phyloP scores from a whole-genome alignment of 495 filamentous ascomycete species.

The Trichoderma parareesei region DNA sequence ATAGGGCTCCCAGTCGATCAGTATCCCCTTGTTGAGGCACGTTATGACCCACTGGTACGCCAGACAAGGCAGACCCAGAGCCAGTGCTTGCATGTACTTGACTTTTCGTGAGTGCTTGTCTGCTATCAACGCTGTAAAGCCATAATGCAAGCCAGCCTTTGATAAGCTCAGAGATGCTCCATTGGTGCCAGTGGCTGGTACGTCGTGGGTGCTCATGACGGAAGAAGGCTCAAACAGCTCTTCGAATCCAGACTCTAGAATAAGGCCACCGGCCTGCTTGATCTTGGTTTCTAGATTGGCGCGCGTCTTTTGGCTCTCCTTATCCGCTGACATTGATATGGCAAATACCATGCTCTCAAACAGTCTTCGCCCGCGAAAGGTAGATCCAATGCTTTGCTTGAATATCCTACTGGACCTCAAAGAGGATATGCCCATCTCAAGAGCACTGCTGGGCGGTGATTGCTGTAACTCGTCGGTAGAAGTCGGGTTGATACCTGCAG shows the following conservation, averaged over 20 bases:
- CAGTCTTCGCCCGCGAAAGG: conserved; percentile 26
- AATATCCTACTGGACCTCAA: conserved; percentile 13
- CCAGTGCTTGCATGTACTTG: conserved; percentile 94
- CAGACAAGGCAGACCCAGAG: conserved; percentile 80
- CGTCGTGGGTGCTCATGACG: conserved; percentile 15
- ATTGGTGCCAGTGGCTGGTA: conserved; percentile 24
- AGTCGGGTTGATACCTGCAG: neutral
- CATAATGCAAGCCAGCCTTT: conserved; percentile 19
- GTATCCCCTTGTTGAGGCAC: conserved; percentile 49
- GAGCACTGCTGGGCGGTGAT: conserved; percentile 15
- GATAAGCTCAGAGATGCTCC: conserved; percentile 26
- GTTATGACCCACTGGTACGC: conserved; percentile 71
- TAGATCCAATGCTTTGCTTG: conserved; percentile 16
- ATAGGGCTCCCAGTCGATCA: conserved; percentile 73
- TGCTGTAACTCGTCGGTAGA: conserved; percentile 15
- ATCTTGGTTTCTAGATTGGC: conserved; percentile 36
- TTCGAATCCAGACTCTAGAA: conserved; percentile 74
- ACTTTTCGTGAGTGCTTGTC: conserved; percentile 79
- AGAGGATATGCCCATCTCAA: conserved; percentile 23
- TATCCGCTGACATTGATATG: conserved; percentile 51
- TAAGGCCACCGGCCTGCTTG: conserved; percentile 54
- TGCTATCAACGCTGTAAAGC: conserved; percentile 79
- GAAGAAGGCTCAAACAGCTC: conserved; percentile 61
- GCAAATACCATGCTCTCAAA: conserved; percentile 78
- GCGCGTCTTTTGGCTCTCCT: conserved; percentile 44